phyloP scores from a whole-genome alignment of 1,284 basidiomycete species.

The Sporisorium sorghi region DNA sequence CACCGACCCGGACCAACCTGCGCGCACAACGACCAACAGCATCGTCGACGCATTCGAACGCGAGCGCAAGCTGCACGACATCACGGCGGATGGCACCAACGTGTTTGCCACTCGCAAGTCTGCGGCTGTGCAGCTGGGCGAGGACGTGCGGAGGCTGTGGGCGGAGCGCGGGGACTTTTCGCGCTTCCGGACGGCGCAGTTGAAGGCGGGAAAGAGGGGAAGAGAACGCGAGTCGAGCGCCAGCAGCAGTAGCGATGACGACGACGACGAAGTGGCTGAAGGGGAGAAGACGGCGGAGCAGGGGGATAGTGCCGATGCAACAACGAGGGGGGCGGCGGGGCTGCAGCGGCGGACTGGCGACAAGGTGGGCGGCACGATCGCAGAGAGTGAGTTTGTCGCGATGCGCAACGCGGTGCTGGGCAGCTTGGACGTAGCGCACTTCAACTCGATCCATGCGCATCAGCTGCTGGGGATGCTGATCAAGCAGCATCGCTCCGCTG shows the following conservation, averaged over 20 bases:
- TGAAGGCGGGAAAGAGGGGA: slow-evolving; percentile 7
- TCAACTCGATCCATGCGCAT: slow-evolving; percentile 60
- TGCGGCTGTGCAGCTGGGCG: slow-evolving; percentile 15
- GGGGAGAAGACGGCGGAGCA: neutral
- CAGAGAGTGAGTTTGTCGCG: slow-evolving; percentile 54
- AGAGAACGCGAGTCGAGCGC: neutral
- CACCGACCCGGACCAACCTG: slow-evolving; percentile 13
- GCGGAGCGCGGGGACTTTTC: slow-evolving; percentile 62
- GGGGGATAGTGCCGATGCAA: neutral
- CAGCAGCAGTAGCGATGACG: slow-evolving; percentile 22
- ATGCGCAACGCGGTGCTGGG: slow-evolving; percentile 49
- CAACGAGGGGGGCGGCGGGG: slow-evolving; percentile 14
- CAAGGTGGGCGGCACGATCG: slow-evolving; percentile 43
- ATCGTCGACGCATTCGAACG: slow-evolving; percentile 21
- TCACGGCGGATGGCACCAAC: slow-evolving; percentile 27
- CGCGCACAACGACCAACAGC: too few relatives aligned
- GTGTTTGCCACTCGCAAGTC: slow-evolving; percentile 21
- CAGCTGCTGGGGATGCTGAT: slow-evolving; percentile 59
- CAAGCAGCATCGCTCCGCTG: slow-evolving; percentile 33
- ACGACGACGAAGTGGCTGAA: neutral
- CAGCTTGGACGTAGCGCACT: slow-evolving; percentile 54
- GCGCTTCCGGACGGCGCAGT: slow-evolving; percentile 22
- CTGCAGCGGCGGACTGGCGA: slow-evolving; percentile 8
- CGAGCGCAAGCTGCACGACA: slow-evolving; percentile 29
- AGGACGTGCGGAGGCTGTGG: slow-evolving; percentile 54